Conservation (phyloP, 495 filamentous ascomycete genomes). For the Apiosordaria backusii region DNA sequence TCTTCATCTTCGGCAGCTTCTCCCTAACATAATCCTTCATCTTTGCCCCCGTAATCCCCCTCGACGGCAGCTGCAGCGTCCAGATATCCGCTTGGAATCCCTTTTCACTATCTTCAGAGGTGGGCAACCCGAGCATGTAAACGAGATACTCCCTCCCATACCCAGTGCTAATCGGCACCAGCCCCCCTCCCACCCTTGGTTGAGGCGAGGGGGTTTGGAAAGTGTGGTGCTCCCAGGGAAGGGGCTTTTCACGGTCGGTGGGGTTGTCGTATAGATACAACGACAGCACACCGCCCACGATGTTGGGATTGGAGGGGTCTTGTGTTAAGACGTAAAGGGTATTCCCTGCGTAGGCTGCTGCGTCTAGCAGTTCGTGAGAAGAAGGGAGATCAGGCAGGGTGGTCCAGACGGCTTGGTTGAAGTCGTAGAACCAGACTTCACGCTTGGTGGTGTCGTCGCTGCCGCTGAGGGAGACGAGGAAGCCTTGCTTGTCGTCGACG, state of each 20-base stretch:
- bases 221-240: slow-evolving; percentile 41
- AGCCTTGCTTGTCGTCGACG: slow-evolving; percentile 25
- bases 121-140: slow-evolving; percentile 47
- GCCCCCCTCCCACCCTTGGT: slow-evolving; percentile 40
- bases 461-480: slow-evolving; percentile 46
- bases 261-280: slow-evolving; percentile 35
- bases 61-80: slow-evolving; percentile 50
- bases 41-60: slow-evolving; percentile 43
- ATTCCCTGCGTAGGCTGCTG: slow-evolving; percentile 39
- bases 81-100: slow-evolving; percentile 44
- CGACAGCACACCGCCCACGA: slow-evolving; percentile 39
- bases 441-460: slow-evolving; percentile 11
- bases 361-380: slow-evolving; percentile 20
- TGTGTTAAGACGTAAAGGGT: slow-evolving; percentile 44
- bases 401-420: slow-evolving; percentile 41
- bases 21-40: slow-evolving; percentile 49
- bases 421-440: slow-evolving; percentile 50
- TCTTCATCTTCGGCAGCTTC: slow-evolving; percentile 36
- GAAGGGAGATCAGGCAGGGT: slow-evolving; percentile 37
- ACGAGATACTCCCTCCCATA: slow-evolving; percentile 51
- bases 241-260: slow-evolving; percentile 29
- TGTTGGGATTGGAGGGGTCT: slow-evolving; percentile 17
- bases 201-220: slow-evolving; percentile 45
- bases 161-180: slow-evolving; percentile 48
- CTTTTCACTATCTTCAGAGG: not conserved